Conservation (phyloP, 192 early-diverging fungal genomes). For the Linderina pennispora region DNA sequence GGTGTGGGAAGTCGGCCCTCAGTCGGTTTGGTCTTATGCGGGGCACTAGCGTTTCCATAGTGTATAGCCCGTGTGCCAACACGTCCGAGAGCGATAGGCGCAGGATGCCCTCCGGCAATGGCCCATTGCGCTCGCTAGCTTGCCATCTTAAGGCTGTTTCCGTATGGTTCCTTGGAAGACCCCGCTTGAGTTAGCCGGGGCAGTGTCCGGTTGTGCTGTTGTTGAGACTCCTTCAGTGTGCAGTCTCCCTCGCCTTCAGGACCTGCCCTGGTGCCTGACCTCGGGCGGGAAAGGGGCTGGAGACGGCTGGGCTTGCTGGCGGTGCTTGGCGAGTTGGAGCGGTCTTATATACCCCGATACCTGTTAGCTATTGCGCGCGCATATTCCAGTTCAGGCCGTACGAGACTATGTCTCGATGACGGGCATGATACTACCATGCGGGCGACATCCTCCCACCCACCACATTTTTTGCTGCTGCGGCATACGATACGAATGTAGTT, state of each 20-base stretch:
- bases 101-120: conserved; percentile 4
- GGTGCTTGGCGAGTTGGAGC: too few species aligned
- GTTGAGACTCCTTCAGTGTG: not conserved
- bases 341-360: too few species aligned
- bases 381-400: conserved; percentile 45
- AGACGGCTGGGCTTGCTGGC: too few species aligned
- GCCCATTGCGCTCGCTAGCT: not conserved
- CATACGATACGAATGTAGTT: not conserved
- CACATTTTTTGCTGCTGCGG: conserved; percentile 1
- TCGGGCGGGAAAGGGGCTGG: conserved; percentile 13
- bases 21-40: conserved; percentile 20
- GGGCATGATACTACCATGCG: conserved; percentile 40
- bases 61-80: conserved; percentile 34
- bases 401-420: conserved; percentile 37
- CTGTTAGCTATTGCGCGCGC: conserved; percentile 29
- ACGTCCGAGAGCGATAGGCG: conserved; percentile 41
- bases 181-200: too few species aligned
- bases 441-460: conserved; percentile 11
- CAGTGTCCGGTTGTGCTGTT: too few species aligned
- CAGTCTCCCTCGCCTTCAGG: not conserved
- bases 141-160: conserved; percentile 1
- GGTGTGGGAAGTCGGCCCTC: not conserved
- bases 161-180: too few species aligned
- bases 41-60: conserved; percentile 15
- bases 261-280: too few species aligned